phyloP scores from a whole-genome alignment of 192 early-diverging fungal genomes.

The Rhizoclosmatium globosum region DNA sequence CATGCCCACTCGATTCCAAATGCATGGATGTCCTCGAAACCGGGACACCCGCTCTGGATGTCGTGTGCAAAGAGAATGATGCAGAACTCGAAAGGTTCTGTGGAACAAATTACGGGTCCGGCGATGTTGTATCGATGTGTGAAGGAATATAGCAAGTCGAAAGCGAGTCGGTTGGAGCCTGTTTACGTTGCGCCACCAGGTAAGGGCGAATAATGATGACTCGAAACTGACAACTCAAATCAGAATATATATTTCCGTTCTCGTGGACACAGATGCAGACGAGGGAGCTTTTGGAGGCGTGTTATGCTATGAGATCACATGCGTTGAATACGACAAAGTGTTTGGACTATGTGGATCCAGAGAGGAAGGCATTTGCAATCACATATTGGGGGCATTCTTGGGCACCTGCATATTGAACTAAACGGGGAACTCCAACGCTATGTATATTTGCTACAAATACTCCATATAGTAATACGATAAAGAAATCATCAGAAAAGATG shows the following conservation, averaged over 20 bases:
- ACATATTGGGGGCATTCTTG: constrained; percentile 11
- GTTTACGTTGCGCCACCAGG: constrained; percentile 1
- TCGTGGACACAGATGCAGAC: neutral
- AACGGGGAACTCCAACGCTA: no score
- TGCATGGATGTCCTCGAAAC: constrained; percentile 50
- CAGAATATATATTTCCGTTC: constrained; percentile 6
- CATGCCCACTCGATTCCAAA: constrained; percentile 37
- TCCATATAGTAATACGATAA: no score
- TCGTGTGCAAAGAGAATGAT: constrained; percentile 26
- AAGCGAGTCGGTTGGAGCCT: neutral
- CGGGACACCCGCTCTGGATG: constrained; percentile 53
- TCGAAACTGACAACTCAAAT: neutral
- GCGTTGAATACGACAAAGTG: constrained; percentile 13
- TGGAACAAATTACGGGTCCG: constrained; percentile 26
- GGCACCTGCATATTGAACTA: no score
- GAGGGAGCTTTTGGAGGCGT: neutral
- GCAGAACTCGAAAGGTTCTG: neutral
- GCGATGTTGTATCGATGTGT: constrained; percentile 1
- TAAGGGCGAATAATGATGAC: neutral
- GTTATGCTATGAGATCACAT: neutral
- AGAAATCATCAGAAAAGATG: no score
- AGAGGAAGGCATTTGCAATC: constrained; percentile 4
- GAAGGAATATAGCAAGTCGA: neutral
- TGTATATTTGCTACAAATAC: no score
- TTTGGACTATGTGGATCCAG: constrained; percentile 3